Base-by-base conservation (phyloP, 768 basidiomycete species). In the Cystofilobasidium macerans region DNA sequence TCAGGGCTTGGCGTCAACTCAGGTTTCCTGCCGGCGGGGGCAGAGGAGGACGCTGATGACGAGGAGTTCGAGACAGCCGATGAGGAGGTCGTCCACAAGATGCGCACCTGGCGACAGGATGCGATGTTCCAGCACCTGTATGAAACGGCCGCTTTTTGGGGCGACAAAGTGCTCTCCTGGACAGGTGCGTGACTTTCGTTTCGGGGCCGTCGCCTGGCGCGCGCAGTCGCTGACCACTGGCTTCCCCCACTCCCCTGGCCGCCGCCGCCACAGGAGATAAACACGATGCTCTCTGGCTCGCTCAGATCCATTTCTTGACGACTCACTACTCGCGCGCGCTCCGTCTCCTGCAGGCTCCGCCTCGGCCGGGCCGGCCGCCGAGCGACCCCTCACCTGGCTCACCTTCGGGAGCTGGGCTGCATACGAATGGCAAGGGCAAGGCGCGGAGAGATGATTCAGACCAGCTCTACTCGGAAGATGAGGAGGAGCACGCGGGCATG, bases 261-360 rank as follows among this genome's bases (percentile, higher is more conserved):
- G 7, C 14, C 30, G 22, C 16, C n/a, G 1, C 11, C 42, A 1
- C 71, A 94, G 94, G 86, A 69, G 90, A 98, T 72, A 86, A 92
- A 35, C 95, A 97, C 74, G 95, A 99, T 76, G 95, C 92, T 16
- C 98, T 99, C 77, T 99, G 95, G 95, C 83, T 99, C 26, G 93
- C 95, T 3, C 95, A 99, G 75, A 90, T 88, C 0, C 91, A 92
- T 76, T 99, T 98, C 75, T 87, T 93, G 80, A 92, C 87, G 3
- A 86, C 93, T 71, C 89, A 95, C 68, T 98, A 94, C 77, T 86
- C 90, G 11, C 88, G 93, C 56, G 93, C 95, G 13, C 91, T 97
- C 75, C 83, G 86, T 54, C 80, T 99, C 32, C 82, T 99, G 54
- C 91, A 86, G 2, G 82, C 89, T n/a, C 88, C 89, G 0, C 89